These are phyloP conservation scores for Neopestalotiopsis sp. DNA, from an alignment of 2,329 filamentous ascomycete species.

Conservation along the genomic window DNA sequence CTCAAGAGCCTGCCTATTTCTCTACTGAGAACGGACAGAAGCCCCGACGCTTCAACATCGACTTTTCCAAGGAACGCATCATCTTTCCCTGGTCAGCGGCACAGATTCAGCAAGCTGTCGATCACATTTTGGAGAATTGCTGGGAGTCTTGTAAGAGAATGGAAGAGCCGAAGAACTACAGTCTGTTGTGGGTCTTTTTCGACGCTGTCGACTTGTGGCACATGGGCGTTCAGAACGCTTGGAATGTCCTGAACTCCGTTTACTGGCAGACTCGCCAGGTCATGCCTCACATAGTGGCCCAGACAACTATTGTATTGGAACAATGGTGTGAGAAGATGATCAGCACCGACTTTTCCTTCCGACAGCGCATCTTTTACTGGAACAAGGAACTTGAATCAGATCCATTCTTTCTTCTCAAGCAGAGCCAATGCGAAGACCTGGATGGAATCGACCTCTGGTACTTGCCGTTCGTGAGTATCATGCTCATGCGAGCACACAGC, in stretches of 20 bases:
- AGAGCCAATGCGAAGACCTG: constrained; percentile 22
- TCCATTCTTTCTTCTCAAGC: constrained; percentile 25
- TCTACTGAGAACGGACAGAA: constrained; percentile 22
- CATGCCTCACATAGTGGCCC: constrained; percentile 31
- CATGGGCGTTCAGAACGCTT: constrained; percentile 53
- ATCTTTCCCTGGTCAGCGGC: constrained; percentile 15
- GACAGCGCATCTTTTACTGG: constrained; percentile 26
- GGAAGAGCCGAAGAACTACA: neutral
- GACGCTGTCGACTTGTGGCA: constrained; percentile 53
- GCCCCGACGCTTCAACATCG: constrained; percentile 11
- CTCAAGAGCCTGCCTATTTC: constrained; percentile 20
- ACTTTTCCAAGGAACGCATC: neutral
- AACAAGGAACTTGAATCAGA: constrained; percentile 18
- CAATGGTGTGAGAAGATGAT: constrained; percentile 22
- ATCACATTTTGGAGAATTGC: constrained; percentile 4
- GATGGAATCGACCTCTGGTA: constrained; percentile 23
- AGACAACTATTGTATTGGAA: constrained; percentile 26
- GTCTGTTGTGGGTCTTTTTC: constrained; percentile 37
- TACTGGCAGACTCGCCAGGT: constrained; percentile 45
- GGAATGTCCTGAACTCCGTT: constrained; percentile 49
- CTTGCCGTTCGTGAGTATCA: constrained; percentile 20
- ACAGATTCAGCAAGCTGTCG: constrained; percentile 15
- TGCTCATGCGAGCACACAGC: constrained; percentile 22
- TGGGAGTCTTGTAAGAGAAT: constrained; percentile 18
- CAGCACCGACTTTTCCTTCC: constrained; percentile 7